A percentile compares a stretch with the other conserved stretches of the same genome.
Conservation (phyloP, 768 basidiomycete genomes). For the Suillus sp. region DNA sequence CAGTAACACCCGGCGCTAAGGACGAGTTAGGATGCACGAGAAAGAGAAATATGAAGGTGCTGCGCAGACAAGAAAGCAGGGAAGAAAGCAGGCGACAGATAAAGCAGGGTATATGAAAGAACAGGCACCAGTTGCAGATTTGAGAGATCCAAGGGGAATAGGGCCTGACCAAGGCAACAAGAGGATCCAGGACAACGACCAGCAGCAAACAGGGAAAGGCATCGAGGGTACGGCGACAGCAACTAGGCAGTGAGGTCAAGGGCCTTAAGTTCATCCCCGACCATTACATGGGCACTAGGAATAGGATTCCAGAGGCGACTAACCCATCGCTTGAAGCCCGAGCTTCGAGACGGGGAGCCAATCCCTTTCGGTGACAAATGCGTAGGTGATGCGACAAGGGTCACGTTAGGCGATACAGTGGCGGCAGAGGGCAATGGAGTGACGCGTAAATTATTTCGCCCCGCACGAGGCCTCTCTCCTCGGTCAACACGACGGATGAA, state of each 20-base stretch:
- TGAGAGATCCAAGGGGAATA: background rate
- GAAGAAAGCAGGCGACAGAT: background rate
- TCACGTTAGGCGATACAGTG: background rate
- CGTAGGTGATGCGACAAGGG: conserved; percentile 12
- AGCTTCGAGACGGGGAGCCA: conserved; percentile 1
- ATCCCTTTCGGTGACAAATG: background rate
- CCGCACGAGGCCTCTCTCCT: background rate
- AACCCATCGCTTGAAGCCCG: conserved; percentile 13
- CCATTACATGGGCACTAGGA: conserved; percentile 6
- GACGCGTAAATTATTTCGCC: background rate
- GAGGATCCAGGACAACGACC: background rate
- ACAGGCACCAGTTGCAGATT: background rate
- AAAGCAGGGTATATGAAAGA: conserved; percentile 2
- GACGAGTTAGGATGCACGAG: background rate
- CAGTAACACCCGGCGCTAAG: background rate
- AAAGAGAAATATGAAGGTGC: background rate
- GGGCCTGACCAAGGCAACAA: background rate
- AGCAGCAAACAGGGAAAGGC: background rate
- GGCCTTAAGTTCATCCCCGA: conserved; percentile 10
- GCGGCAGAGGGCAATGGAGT: background rate
- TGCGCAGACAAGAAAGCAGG: background rate
- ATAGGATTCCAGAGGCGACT: conserved; percentile 12
- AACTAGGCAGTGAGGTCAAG: conserved; percentile 9
- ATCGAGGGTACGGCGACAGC: background rate
- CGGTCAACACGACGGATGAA: conserved; percentile 1